phyloP scores from a whole-genome alignment of 2,329 filamentous ascomycete species.

The Colletotrichum musicola region DNA sequence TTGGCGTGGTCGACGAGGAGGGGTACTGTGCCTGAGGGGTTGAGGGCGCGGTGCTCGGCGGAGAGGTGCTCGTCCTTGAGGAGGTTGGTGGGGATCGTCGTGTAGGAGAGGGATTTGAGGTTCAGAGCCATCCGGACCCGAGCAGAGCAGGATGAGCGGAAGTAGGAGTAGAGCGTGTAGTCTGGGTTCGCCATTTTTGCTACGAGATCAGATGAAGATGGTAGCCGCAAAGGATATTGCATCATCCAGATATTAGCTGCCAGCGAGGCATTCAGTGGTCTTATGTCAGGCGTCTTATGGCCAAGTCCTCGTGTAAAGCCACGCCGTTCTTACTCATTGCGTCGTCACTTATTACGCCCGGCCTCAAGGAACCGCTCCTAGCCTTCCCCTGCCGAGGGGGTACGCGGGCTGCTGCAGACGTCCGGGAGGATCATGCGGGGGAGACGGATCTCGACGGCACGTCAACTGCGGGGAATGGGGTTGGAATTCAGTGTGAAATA shows the following conservation, averaged over 20 bases:
- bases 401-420: background rate
- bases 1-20: constrained; percentile 58
- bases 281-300: background rate
- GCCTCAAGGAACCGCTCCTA: constrained; percentile 20
- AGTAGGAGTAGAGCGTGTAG: constrained; percentile 69
- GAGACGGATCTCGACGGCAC: constrained; percentile 21
- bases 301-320: background rate
- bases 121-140: constrained; percentile 71
- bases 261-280: background rate
- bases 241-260: too few species aligned
- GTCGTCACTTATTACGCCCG: too few species aligned
- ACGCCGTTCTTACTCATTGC: too few species aligned
- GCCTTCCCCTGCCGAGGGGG: constrained; percentile 27
- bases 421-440: constrained; percentile 27
- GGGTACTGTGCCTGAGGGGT: constrained; percentile 68
- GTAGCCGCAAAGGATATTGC: too few species aligned
- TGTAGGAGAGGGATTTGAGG: constrained; percentile 65
- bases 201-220: background rate
- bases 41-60: constrained; percentile 58
- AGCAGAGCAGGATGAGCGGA: constrained; percentile 72
- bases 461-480: background rate
- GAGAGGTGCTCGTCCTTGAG: constrained; percentile 65
- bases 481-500: too few species aligned
- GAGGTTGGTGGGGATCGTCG: constrained; percentile 63
- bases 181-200: constrained; percentile 29